phyloP scores from a whole-genome alignment of 2,329 filamentous ascomycete genomes.

The Ophiostoma quercus region DNA sequence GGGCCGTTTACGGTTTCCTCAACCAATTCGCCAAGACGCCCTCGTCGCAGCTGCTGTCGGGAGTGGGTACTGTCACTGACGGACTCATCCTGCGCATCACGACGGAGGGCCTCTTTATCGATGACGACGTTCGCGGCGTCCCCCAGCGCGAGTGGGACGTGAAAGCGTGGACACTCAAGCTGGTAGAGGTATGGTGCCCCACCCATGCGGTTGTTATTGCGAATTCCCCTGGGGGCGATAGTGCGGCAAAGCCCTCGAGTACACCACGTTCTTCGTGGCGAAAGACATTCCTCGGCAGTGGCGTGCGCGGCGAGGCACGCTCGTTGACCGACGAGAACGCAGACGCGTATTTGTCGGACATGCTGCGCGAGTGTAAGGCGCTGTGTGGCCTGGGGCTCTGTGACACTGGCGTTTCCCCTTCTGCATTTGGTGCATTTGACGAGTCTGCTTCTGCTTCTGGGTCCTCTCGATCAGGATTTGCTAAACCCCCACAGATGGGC shows the following conservation, averaged over 20 bases:
- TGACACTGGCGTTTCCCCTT: slow-evolving; percentile 37
- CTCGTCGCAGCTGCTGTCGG: slow-evolving; percentile 80
- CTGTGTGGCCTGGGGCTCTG: slow-evolving; percentile 54
- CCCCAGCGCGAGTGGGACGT: slow-evolving; percentile 98
- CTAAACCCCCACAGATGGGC: slow-evolving; percentile 40
- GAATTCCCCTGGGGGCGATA: slow-evolving; percentile 37
- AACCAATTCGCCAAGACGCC: slow-evolving; percentile 85
- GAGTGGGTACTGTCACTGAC: slow-evolving; percentile 80
- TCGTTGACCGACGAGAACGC: slow-evolving; percentile 59
- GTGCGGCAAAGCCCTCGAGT: slow-evolving; percentile 35
- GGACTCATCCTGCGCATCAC: slow-evolving; percentile 88
- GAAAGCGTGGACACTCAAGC: slow-evolving; percentile 94
- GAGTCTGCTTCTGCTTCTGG: slow-evolving; percentile 29
- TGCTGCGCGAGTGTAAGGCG: slow-evolving; percentile 60
- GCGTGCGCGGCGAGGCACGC: slow-evolving; percentile 44
- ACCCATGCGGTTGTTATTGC: slow-evolving; percentile 52
- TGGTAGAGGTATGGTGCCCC: slow-evolving; percentile 81
- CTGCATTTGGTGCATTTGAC: slow-evolving; percentile 27
- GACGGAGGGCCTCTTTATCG: slow-evolving; percentile 92
- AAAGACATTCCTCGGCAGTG: slow-evolving; percentile 36
- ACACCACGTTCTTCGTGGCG: slow-evolving; percentile 45
- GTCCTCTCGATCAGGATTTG: slow-evolving; percentile 35
- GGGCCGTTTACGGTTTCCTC: slow-evolving; percentile 87
- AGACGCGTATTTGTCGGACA: slow-evolving; percentile 57
- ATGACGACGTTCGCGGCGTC: slow-evolving; percentile 86